Percentiles rank a stretch among this genome's conserved stretches.
These are phyloP conservation scores for Pleoardoris graminearum DNA, from an alignment of 2,329 filamentous ascomycete genomes.

Conservation along the genomic window DNA sequence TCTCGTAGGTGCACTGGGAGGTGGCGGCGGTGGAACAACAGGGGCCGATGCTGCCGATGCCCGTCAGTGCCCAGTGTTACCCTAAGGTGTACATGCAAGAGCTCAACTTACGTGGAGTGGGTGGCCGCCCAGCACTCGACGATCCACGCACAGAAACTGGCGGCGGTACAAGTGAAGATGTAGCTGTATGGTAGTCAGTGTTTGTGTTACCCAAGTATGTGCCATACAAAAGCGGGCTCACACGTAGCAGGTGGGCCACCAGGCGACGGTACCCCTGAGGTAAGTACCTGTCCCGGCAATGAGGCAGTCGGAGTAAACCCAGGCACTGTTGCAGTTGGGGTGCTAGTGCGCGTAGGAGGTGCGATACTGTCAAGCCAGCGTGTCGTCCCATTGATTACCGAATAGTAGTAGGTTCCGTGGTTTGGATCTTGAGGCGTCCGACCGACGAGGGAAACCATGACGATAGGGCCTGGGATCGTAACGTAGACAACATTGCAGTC, in stretches of 20 bases:
- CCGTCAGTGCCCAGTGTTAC: not conserved
- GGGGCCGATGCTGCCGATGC: not conserved
- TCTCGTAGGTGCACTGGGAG: too few relatives aligned
- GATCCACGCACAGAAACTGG: not conserved
- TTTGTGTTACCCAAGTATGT: not conserved
- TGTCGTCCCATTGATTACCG: conserved; percentile 38
- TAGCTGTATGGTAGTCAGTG: not conserved
- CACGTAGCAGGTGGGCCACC: not conserved
- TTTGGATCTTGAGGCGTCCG: conserved; percentile 28
- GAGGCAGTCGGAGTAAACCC: not conserved
- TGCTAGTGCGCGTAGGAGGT: conserved; percentile 29
- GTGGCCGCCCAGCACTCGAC: conserved; percentile 1
- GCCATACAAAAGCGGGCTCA: not conserved
- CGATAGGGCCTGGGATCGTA: conserved; percentile 37
- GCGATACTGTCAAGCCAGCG: conserved; percentile 35
- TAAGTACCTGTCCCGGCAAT: not conserved
- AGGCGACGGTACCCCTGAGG: not conserved
- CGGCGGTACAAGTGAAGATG: not conserved
- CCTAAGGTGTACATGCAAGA: not conserved
- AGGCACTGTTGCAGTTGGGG: conserved; percentile 9
- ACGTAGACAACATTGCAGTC: conserved; percentile 41
- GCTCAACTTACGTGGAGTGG: not conserved
- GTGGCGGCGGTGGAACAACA: not conserved
- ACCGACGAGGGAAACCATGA: conserved; percentile 38
- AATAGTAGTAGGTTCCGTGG: conserved; percentile 40